These are phyloP conservation scores for Amaranthus hypochondriacus DNA, from an alignment of 148 eudicot species.

Conservation along the genomic window DNA sequence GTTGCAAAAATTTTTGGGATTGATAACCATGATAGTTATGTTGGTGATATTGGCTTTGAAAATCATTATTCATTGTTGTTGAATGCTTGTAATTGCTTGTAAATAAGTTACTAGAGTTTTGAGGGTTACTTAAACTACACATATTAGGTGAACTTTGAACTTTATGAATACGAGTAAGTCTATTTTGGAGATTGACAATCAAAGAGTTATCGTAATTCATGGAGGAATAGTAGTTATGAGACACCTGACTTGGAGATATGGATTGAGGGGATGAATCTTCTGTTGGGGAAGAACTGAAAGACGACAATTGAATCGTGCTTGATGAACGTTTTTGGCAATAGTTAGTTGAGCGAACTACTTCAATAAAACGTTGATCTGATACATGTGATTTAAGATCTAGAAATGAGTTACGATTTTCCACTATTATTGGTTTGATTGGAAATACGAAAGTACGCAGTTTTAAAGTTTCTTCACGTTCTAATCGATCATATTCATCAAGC, in stretches of 20 bases:
- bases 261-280: conserved; percentile 54
- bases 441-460: conserved; percentile 70
- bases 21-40: conserved; percentile 22
- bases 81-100: conserved; percentile 9
- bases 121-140: conserved; percentile 24
- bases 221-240: background rate
- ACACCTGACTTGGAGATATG: conserved; percentile 23
- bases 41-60: conserved; percentile 14
- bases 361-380: conserved; percentile 48
- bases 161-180: conserved; percentile 27
- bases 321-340: background rate
- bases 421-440: conserved; percentile 30
- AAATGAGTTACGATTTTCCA: conserved; percentile 25
- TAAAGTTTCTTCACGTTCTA: conserved; percentile 30
- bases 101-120: background rate
- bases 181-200: conserved; percentile 8
- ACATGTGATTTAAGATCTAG: conserved; percentile 25
- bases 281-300: conserved; percentile 38
- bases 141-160: conserved; percentile 67
- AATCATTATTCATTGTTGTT: conserved; percentile 1
- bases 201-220: conserved; percentile 17
- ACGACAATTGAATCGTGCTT: conserved; percentile 20
- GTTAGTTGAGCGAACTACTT: conserved; percentile 33
- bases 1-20: background rate
- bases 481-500: conserved; percentile 56